These are phyloP conservation scores for Beverwykella pulmonaria DNA, from an alignment of 495 filamentous ascomycete species.

Conservation along the genomic window DNA sequence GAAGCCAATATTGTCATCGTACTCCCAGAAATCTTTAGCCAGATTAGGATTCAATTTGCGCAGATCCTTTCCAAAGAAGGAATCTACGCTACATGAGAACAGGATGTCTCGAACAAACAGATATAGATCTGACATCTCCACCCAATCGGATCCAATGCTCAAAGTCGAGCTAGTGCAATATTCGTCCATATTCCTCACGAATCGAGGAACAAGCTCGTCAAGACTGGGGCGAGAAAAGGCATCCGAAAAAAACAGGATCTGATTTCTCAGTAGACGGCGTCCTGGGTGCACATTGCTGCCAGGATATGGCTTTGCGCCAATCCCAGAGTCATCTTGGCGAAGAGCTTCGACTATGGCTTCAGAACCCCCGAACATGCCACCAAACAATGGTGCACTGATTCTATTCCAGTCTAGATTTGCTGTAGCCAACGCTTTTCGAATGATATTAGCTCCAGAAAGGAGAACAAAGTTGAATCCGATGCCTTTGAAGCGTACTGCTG, in stretches of 20 bases:
- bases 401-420: conserved; percentile 2
- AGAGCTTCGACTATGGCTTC: neutral
- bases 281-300: neutral
- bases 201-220: neutral
- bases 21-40: conserved; percentile 36
- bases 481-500: neutral
- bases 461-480: conserved; percentile 5
- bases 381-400: conserved; percentile 2
- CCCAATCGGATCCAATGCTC: conserved; percentile 8
- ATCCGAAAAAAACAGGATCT: neutral
- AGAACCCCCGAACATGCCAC: neutral
- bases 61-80: conserved; percentile 36
- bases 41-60: conserved; percentile 34
- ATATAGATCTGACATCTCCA: conserved; percentile 14
- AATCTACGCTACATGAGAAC: conserved; percentile 33
- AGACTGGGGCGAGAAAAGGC: neutral
- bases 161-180: neutral
- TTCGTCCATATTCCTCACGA: neutral
- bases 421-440: neutral
- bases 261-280: conserved; percentile 1
- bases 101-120: conserved; percentile 12
- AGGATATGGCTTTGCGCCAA: conserved; percentile 6
- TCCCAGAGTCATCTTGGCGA: conserved; percentile 1
- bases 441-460: neutral
- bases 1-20: conserved; percentile 32